phyloP scores from a whole-genome alignment of 192 early-diverging fungal species.

The Podila clonocystis region DNA sequence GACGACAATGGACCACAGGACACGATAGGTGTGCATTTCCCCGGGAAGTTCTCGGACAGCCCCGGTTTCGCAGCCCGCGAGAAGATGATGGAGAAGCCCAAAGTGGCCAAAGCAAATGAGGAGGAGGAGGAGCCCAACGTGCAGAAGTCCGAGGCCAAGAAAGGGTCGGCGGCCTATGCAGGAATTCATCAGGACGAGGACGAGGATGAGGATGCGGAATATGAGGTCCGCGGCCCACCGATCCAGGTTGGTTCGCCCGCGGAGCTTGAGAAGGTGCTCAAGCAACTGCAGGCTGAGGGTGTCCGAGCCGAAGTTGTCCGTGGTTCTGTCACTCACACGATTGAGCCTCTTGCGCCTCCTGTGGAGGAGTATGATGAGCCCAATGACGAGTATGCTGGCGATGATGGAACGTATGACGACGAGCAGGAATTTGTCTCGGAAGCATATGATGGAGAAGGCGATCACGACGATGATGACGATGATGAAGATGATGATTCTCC shows the following conservation, averaged over 20 bases:
- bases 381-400: background rate
- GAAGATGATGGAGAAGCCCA: background rate
- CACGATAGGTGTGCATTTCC: background rate
- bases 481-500: background rate
- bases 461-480: background rate
- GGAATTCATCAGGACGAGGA: background rate
- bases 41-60: no score
- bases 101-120: background rate
- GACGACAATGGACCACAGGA: background rate
- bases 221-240: background rate
- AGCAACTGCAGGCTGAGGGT: background rate
- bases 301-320: background rate
- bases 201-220: background rate
- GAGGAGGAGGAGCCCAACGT: background rate
- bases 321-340: background rate
- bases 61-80: no score
- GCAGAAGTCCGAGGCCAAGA: background rate
- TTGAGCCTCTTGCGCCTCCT: background rate
- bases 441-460: background rate
- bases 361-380: background rate
- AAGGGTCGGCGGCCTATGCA: background rate
- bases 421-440: background rate
- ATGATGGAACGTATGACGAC: background rate
- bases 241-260: background rate
- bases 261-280: slow-evolving; percentile 4